Evolutionary conservation across 352 stramenopile genomes (phyloP).

Genomic region (Phytophthora boehmeriae): DNA sequence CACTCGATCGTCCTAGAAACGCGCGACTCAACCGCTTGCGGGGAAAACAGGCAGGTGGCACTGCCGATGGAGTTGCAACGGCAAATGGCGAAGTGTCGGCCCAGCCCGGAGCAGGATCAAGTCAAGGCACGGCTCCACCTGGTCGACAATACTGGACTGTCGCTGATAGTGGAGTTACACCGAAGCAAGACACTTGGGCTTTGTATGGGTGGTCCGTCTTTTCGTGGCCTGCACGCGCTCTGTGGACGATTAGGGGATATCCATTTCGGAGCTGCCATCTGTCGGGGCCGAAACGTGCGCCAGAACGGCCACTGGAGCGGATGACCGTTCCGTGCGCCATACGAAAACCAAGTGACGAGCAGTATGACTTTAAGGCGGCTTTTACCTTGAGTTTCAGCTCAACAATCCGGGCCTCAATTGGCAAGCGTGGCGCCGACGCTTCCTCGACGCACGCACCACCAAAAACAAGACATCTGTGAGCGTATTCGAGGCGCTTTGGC

Average conservation of each 20-base stretch:
- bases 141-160: conserved; percentile 22
- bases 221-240: neutral
- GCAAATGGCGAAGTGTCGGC: conserved; percentile 29
- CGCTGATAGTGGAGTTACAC: conserved; percentile 29
- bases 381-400: conserved; percentile 1
- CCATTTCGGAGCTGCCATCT: conserved; percentile 9
- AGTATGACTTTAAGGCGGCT: neutral
- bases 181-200: conserved; percentile 18
- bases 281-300: neutral
- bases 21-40: conserved; percentile 3
- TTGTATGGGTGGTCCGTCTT: conserved; percentile 21
- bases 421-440: neutral
- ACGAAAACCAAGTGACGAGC: neutral
- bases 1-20: conserved; percentile 18
- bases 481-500: neutral
- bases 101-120: neutral
- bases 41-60: conserved; percentile 32
- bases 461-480: neutral
- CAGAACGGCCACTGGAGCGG: too few species aligned
- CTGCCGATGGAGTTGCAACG: conserved; percentile 26
- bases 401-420: neutral
- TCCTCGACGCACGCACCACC: neutral
- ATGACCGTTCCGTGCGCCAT: too few species aligned
- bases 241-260: neutral
- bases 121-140: conserved; percentile 13